Evolutionary conservation across 2,329 filamentous ascomycete species (phyloP).

Genomic region (Bipolaris victoriae): DNA sequence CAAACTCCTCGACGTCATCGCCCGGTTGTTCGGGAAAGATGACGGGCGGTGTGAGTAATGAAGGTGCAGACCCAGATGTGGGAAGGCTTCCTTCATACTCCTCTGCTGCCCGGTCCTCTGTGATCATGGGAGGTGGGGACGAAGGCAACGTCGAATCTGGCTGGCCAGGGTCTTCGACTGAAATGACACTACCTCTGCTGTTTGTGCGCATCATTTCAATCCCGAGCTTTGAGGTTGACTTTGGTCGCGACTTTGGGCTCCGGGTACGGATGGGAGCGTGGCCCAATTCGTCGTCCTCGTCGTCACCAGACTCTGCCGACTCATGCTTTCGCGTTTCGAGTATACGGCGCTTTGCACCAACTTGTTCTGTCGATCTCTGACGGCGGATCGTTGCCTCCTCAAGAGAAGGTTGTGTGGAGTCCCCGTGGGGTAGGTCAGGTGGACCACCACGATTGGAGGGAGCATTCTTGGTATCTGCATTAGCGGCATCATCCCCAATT

Average conservation of each 20-base stretch:
- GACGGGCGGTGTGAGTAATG: constrained; percentile 58
- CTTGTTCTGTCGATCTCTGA: constrained; percentile 73
- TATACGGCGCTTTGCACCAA: constrained; percentile 75
- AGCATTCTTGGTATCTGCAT: constrained; percentile 42
- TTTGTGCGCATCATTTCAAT: constrained; percentile 99
- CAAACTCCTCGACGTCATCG: constrained; percentile 42
- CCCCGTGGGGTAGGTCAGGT: constrained; percentile 51
- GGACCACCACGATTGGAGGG: constrained; percentile 43
- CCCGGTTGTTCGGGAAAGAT: constrained; percentile 57
- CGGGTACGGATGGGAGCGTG: constrained; percentile 57
- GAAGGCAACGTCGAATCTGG: constrained; percentile 44
- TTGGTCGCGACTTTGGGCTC: constrained; percentile 57
- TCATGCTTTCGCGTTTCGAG: constrained; percentile 75
- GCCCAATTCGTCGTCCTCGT: constrained; percentile 91
- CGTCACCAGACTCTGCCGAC: constrained; percentile 85
- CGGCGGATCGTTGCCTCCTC: constrained; percentile 57
- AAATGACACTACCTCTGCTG: constrained; percentile 78
- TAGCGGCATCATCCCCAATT: constrained; percentile 69
- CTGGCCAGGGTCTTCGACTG: constrained; percentile 52
- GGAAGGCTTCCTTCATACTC: constrained; percentile 33
- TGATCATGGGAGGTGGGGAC: constrained; percentile 50
- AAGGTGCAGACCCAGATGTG: constrained; percentile 35
- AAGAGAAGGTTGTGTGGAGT: constrained; percentile 67
- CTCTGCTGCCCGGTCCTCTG: constrained; percentile 49
- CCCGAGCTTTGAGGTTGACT: constrained; percentile 76